phyloP scores from a whole-genome alignment of 1,139 yeast genomes.

The Pichia sp. region DNA sequence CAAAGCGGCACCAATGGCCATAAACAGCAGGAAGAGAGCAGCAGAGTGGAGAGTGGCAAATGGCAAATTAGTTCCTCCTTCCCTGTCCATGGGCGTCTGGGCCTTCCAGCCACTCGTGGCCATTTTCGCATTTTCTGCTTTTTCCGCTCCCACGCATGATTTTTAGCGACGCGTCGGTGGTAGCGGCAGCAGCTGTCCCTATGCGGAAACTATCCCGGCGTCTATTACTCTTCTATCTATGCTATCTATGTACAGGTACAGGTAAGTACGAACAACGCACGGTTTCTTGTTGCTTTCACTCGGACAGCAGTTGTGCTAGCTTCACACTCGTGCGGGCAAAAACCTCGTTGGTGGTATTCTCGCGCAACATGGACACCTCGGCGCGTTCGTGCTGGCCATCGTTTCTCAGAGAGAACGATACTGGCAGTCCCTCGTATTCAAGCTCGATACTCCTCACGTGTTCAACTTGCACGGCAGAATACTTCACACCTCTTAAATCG shows the following conservation, averaged over 20 bases:
- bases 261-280: not conserved
- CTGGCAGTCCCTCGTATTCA: conserved; percentile 24
- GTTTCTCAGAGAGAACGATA: conserved; percentile 20
- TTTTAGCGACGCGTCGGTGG: too few relatives aligned
- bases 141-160: too few relatives aligned
- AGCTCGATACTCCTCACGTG: conserved; percentile 37
- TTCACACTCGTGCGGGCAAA: conserved; percentile 5
- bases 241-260: not conserved
- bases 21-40: conserved; percentile 49
- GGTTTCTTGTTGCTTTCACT: not conserved
- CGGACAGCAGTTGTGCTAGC: conserved; percentile 2
- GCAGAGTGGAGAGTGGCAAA: conserved; percentile 31
- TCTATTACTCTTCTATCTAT: not conserved
- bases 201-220: not conserved
- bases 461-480: conserved; percentile 11
- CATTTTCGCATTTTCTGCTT: not conserved
- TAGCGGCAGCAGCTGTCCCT: too few relatives aligned
- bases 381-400: conserved; percentile 20
- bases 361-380: conserved; percentile 22
- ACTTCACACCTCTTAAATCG: conserved; percentile 5
- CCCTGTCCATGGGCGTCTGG: not conserved
- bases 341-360: conserved; percentile 5
- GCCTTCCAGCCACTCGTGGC: not conserved
- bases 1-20: conserved; percentile 99
- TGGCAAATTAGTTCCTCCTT: not conserved